phyloP scores from a whole-genome alignment of 352 stramenopile genomes.

The Elongisporangium anandrum region DNA sequence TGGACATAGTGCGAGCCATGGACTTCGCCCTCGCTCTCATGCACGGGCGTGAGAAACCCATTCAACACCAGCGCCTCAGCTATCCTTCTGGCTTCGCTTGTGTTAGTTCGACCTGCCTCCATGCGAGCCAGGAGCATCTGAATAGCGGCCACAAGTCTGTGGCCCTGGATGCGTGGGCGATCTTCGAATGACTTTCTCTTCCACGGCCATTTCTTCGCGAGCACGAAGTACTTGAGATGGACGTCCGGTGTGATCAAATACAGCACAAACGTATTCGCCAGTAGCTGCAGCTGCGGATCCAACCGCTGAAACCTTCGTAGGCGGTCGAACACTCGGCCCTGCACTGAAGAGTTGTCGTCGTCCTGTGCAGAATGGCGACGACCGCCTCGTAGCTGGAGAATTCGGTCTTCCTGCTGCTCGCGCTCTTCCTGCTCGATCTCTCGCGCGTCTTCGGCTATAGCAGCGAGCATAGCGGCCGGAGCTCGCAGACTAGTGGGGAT shows the following conservation, averaged over 20 bases:
- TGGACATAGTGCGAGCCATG: constrained; percentile 3
- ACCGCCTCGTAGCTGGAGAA: not conserved
- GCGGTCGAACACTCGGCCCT: constrained; percentile 33
- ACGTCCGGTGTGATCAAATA: constrained; percentile 11
- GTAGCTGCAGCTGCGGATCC: constrained; percentile 20
- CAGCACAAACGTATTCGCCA: constrained; percentile 17
- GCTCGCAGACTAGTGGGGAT: not conserved
- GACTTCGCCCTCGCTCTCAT: constrained; percentile 4
- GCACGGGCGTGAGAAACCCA: constrained; percentile 24
- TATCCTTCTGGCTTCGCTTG: constrained; percentile 7
- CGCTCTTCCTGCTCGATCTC: not conserved
- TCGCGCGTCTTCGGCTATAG: not conserved
- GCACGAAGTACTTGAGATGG: constrained; percentile 7
- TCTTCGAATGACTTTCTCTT: not conserved
- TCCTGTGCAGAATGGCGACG: not conserved
- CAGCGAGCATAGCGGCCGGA: not conserved
- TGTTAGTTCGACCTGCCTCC: not conserved
- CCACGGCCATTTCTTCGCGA: not conserved
- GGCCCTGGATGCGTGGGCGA: not conserved
- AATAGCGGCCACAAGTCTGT: constrained; percentile 8
- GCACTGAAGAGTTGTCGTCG: constrained; percentile 6
- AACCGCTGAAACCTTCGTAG: constrained; percentile 28
- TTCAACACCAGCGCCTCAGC: constrained; percentile 27
- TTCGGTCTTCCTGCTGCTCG: not conserved
- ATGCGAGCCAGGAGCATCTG: constrained; percentile 18